Evolutionary conservation across 148 eudicot species (phyloP), one percentile per base, ranked within the genome.

Genomic region (Arctostaphylos glauca): DNA sequence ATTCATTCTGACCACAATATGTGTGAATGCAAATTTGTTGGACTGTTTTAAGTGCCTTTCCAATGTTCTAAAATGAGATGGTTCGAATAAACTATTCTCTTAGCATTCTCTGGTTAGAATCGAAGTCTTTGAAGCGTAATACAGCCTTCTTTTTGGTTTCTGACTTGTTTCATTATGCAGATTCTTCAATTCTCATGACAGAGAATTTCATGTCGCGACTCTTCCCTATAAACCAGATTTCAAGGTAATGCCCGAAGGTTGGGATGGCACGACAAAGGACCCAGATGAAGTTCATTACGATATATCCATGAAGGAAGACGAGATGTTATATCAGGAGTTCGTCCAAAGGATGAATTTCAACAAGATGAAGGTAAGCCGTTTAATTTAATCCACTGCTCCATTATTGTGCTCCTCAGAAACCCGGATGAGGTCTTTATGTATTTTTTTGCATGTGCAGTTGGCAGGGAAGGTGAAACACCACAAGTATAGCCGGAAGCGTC

Each of bases 211-310:
- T 85, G 95, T 96, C 44, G 97, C 99, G 21, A 64, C 96, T 77
- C 97, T 96, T 84, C 99, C 97, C 14, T 89, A 94, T 87, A 94
- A 92, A 81, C 99, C 99, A 38, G 94, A 94, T 76, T 96, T 96
- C 87, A 96, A 91, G 82, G 96, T 96, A 84, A 96, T 96, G 99
- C 99, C 99, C 5, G 98, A 96, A 90, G 97, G 94, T 47, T 96
- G 99, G 99, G 99, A 96, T 85, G 98, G 98, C 80, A 94, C 94
- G 53, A 91, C 94, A 55, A 86, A 90, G 71, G 99, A 96, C 86
- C 98, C 96, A 6, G 98, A 96, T 87, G 99, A 94, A 88, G 98
- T 96, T 12, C 99, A 91, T 73, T 96, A 94, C 78, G 97, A 96
- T 84, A 96, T 93, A 77, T 96, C 98, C 9, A 93, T 92, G 98